phyloP scores from a whole-genome alignment of 2,329 filamentous ascomycete genomes.

The Periconia sp. region DNA sequence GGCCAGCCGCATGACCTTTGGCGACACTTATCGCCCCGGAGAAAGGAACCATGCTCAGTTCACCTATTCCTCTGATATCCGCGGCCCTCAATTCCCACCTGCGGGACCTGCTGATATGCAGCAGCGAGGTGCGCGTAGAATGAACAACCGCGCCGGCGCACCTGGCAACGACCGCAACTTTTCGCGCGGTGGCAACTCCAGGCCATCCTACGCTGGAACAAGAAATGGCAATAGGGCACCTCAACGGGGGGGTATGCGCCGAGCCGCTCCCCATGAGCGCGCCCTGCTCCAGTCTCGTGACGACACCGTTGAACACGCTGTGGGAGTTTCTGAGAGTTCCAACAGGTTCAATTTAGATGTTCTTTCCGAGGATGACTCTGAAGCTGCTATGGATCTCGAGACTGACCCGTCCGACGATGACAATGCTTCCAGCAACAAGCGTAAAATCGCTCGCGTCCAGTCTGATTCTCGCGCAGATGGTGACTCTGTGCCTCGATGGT shows the following conservation, averaged over 20 bases:
- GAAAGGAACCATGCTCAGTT: constrained; percentile 26
- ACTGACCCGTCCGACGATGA: constrained; percentile 25
- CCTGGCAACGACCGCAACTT: constrained; percentile 13
- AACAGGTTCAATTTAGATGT: constrained; percentile 46
- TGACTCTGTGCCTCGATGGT: constrained; percentile 72
- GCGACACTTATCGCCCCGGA: constrained; percentile 29
- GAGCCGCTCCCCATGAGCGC: constrained; percentile 46
- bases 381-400: constrained; percentile 35
- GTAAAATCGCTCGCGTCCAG: constrained; percentile 27
- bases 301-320: constrained; percentile 48
- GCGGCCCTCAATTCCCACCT: constrained; percentile 33
- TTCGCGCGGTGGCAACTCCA: constrained; percentile 9
- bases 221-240: constrained; percentile 3
- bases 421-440: constrained; percentile 17
- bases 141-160: constrained; percentile 21
- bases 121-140: constrained; percentile 13
- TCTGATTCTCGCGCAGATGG: constrained; percentile 25
- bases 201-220: background rate
- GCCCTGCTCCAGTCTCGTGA: constrained; percentile 47
- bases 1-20: constrained; percentile 34
- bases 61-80: constrained; percentile 34
- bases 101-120: constrained; percentile 21
- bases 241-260: constrained; percentile 20
- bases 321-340: constrained; percentile 46
- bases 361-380: constrained; percentile 39